These are phyloP conservation scores for Amylostereum areolatum DNA, from an alignment of 1,284 basidiomycete genomes.

Conservation along the genomic window DNA sequence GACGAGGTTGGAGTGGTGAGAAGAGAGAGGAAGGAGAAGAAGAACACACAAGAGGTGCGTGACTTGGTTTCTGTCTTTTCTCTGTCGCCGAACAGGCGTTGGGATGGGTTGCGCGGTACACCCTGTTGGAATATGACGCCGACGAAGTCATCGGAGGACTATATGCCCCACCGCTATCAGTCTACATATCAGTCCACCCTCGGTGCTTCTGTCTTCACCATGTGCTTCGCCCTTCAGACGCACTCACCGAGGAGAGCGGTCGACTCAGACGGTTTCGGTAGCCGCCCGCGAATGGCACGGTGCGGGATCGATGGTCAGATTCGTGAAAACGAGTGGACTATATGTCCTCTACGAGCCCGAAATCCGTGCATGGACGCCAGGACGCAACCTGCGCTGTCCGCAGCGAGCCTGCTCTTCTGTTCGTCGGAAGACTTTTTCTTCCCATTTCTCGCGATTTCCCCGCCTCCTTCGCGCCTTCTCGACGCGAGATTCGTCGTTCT, in stretches of 20 bases:
- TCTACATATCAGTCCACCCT: constrained; percentile 8
- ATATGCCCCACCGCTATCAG: no score
- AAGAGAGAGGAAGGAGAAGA: constrained; percentile 47
- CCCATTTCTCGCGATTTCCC: no score
- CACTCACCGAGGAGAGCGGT: constrained; percentile 52
- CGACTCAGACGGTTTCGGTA: constrained; percentile 4
- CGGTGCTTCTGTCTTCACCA: constrained; percentile 1
- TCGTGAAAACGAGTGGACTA: not conserved
- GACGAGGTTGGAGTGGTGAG: constrained; percentile 26
- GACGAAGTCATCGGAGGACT: no score
- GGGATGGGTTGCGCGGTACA: not conserved
- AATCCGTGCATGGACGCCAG: not conserved
- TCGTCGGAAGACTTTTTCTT: not conserved
- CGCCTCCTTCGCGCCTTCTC: no score
- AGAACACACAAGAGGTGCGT: constrained; percentile 52
- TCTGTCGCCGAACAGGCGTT: not conserved
- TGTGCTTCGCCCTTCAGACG: not conserved
- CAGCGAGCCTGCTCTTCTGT: not conserved
- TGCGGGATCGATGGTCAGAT: not conserved
- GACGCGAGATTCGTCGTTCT: constrained; percentile 6
- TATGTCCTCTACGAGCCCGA: not conserved
- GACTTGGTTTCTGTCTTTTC: constrained; percentile 6
- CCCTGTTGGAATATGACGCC: not conserved
- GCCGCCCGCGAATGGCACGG: no score
- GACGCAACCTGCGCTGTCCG: not conserved